Conservation (phyloP, 441 rosid species). For the Populus trichocarpa region DNA sequence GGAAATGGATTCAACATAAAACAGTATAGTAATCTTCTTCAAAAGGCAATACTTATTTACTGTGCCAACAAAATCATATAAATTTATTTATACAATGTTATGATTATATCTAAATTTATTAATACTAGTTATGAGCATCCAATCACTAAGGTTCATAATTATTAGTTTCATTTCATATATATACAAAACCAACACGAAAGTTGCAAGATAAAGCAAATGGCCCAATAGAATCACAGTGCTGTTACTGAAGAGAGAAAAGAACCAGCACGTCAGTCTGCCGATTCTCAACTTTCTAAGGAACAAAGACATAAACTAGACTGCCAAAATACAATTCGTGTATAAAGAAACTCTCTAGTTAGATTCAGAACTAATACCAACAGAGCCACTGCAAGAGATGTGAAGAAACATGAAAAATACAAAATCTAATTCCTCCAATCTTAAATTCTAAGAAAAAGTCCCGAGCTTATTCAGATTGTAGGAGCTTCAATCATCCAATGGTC, state of each 20-base stretch:
- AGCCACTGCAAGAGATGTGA: not conserved
- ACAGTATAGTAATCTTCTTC: not conserved
- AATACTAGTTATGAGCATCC: too few species aligned
- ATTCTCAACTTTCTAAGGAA: not conserved
- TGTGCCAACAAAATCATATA: not conserved
- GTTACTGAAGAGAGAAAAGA: not conserved
- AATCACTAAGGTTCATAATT: too few species aligned
- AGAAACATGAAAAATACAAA: not conserved
- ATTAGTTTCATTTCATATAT: too few species aligned
- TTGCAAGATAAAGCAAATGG: not conserved
- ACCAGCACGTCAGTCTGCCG: not conserved
- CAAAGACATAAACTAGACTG: not conserved
- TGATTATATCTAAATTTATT: not conserved
- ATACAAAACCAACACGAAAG: too few species aligned
- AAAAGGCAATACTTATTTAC: not conserved
- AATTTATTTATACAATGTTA: not conserved
- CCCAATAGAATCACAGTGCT: not conserved
- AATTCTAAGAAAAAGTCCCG: not conserved
- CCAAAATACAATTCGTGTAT: not conserved
- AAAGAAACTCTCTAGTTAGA: not conserved
- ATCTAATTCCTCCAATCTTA: not conserved
- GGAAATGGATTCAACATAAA: not conserved
- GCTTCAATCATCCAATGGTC: not conserved
- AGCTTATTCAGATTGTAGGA: not conserved
- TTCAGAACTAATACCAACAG: not conserved